These are phyloP conservation scores for Microsporum audouinii DNA, from an alignment of 2,329 filamentous ascomycete species.

Conservation along the genomic window DNA sequence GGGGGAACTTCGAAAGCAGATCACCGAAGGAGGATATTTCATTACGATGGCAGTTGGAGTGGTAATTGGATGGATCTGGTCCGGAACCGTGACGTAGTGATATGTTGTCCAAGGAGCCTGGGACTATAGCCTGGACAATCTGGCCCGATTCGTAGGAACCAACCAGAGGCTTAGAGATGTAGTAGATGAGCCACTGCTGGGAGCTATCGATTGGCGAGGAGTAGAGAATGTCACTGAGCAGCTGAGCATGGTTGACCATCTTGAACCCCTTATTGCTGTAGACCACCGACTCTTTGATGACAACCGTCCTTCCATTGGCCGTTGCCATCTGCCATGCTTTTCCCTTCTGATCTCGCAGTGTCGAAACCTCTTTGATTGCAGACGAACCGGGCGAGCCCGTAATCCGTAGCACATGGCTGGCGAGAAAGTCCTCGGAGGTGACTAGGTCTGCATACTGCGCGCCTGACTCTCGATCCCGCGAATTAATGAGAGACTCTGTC, in stretches of 20 bases:
- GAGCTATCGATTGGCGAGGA: conserved; percentile 82
- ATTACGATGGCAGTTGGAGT: conserved; percentile 53
- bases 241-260: conserved; percentile 73
- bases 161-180: conserved; percentile 78
- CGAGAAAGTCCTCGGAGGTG: conserved; percentile 84
- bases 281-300: conserved; percentile 83
- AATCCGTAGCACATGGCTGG: conserved; percentile 89
- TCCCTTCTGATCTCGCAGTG: conserved; percentile 71
- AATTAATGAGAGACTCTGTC: conserved; percentile 80
- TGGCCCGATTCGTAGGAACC: conserved; percentile 69
- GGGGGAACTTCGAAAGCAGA: conserved; percentile 78
- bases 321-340: conserved; percentile 94
- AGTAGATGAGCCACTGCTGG: conserved; percentile 92
- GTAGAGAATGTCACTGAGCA: conserved; percentile 74
- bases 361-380: conserved; percentile 45
- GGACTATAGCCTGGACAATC: conserved; percentile 53
- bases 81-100: conserved; percentile 15
- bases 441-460: conserved; percentile 67
- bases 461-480: conserved; percentile 76
- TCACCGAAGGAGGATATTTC: conserved; percentile 86
- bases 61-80: conserved; percentile 23
- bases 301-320: conserved; percentile 80
- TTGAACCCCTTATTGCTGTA: conserved; percentile 99
- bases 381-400: conserved; percentile 41
- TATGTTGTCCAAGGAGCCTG: conserved; percentile 26